phyloP scores from a whole-genome alignment of 179 eudicot species.

The Actinidia arguta region DNA sequence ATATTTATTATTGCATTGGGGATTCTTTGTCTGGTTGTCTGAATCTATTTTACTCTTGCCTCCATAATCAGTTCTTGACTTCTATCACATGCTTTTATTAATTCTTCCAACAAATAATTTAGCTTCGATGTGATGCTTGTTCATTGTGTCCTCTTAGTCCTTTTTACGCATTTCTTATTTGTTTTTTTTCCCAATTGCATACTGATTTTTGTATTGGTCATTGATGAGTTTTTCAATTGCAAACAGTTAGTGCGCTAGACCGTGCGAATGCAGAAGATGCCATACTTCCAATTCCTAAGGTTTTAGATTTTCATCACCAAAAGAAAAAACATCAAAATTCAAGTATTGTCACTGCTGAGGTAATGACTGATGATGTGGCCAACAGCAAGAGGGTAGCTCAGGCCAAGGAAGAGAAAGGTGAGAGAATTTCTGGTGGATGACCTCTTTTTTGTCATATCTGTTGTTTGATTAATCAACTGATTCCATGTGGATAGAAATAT shows the following conservation, averaged over 20 bases:
- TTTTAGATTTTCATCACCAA: constrained; percentile 49
- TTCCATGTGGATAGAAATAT: neutral
- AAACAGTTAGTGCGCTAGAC: constrained; percentile 89
- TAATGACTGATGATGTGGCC: constrained; percentile 25
- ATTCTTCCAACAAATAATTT: neutral
- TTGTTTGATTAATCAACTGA: neutral
- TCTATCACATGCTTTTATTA: neutral
- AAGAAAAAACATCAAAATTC: constrained; percentile 33
- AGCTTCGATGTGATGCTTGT: constrained; percentile 12
- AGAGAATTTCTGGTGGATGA: neutral
- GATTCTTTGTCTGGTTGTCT: neutral
- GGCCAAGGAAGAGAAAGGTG: constrained; percentile 53
- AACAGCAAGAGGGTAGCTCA: constrained; percentile 26
- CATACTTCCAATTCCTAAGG: constrained; percentile 70
- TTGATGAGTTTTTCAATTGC: constrained; percentile 24
- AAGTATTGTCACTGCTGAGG: constrained; percentile 21
- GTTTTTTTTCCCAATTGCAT: constrained; percentile 6
- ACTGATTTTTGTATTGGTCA: constrained; percentile 18
- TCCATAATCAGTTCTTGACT: neutral
- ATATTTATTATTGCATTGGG: constrained; percentile 3
- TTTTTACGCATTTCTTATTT: neutral
- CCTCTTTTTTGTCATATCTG: neutral
- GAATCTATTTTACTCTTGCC: neutral
- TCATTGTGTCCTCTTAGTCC: constrained; percentile 1
- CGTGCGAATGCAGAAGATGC: constrained; percentile 95